Percentiles rank a stretch among this genome's conserved stretches.
These are phyloP conservation scores for Grosmannia clavigera DNA, from an alignment of 2,329 filamentous ascomycete genomes.

Conservation along the genomic window DNA sequence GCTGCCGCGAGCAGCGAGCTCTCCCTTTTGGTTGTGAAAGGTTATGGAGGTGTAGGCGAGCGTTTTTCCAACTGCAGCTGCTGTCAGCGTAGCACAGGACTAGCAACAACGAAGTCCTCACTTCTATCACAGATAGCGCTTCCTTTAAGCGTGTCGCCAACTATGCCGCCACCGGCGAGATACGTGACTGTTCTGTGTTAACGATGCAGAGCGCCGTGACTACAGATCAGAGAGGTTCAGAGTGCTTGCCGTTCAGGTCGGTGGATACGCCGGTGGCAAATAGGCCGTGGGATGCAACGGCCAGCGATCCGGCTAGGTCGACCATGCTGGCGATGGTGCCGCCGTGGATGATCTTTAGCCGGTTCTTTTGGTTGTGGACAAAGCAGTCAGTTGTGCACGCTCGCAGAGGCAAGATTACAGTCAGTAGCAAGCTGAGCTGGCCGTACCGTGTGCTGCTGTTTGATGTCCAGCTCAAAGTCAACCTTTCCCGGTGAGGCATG, in stretches of 20 bases:
- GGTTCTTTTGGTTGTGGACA: slow-evolving; percentile 45
- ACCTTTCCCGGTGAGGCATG: slow-evolving; percentile 54
- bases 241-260: slow-evolving; percentile 44
- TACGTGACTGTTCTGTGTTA: slow-evolving; percentile 41
- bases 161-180: slow-evolving; percentile 42
- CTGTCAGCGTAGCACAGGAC: background rate
- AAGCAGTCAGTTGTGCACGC: background rate
- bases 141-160: slow-evolving; percentile 43
- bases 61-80: slow-evolving; percentile 43
- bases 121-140: slow-evolving; percentile 51
- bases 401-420: background rate
- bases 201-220: background rate
- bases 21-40: slow-evolving; percentile 45
- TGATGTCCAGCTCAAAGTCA: slow-evolving; percentile 63
- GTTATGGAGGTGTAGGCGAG: slow-evolving; percentile 48
- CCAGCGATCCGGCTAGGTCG: slow-evolving; percentile 52
- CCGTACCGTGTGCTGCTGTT: slow-evolving; percentile 60
- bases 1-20: slow-evolving; percentile 49
- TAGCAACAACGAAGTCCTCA: slow-evolving; percentile 15
- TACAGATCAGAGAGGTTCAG: background rate
- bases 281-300: slow-evolving; percentile 50
- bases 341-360: slow-evolving; percentile 63
- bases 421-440: background rate
- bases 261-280: slow-evolving; percentile 54
- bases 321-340: slow-evolving; percentile 69